phyloP scores from a whole-genome alignment of 305 asterid genomes.

The Solanum hybrid region DNA sequence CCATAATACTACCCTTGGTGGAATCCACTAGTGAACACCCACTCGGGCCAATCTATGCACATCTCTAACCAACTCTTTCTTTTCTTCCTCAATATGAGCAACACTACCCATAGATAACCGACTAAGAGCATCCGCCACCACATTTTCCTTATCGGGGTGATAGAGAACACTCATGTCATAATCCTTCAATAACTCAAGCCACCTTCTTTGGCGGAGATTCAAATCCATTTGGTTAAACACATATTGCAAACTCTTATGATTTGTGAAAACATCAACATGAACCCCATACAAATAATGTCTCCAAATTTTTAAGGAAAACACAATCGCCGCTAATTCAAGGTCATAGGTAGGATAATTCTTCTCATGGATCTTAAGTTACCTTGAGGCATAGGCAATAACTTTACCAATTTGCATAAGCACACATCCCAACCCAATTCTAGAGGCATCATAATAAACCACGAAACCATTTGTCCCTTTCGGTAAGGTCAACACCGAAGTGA shows the following conservation, averaged over 20 bases:
- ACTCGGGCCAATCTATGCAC: neutral
- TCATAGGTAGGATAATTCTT: neutral
- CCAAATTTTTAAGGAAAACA: neutral
- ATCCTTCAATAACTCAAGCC: neutral
- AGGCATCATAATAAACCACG: neutral
- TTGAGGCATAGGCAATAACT: neutral
- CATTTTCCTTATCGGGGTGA: neutral
- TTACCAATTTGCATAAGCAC: neutral
- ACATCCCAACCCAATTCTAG: neutral
- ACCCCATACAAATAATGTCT: neutral
- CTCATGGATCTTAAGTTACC: neutral
- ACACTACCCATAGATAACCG: neutral
- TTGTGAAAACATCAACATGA: neutral
- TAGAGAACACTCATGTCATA: neutral
- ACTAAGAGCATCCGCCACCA: neutral
- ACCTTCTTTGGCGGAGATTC: neutral
- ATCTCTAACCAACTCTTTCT: neutral
- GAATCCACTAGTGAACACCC: neutral
- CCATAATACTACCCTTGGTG: neutral
- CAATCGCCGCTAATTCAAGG: neutral
- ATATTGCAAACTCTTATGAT: neutral
- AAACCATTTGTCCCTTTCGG: neutral
- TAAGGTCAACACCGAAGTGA: neutral
- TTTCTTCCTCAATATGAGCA: neutral
- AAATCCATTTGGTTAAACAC: neutral